These are phyloP conservation scores for Annulohypoxylon bovei DNA, from an alignment of 495 filamentous ascomycete genomes.

Conservation along the genomic window DNA sequence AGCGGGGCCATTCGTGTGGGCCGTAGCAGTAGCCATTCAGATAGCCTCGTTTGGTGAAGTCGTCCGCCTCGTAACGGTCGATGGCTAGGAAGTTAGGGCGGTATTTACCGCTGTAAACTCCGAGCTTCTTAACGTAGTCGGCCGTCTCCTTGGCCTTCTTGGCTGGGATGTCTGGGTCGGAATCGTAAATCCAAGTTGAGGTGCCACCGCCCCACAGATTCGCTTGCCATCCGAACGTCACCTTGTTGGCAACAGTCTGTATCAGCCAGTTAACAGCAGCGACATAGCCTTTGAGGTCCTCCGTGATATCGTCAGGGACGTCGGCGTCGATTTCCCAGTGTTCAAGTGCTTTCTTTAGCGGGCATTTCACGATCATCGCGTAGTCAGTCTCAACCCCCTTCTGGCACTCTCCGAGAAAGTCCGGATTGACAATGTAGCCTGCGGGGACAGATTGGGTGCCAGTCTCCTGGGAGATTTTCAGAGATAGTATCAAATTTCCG, in stretches of 20 bases:
- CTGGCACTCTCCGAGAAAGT: constrained; percentile 20
- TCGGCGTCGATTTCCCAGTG: background rate
- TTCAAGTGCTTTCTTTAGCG: background rate
- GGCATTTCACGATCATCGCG: background rate
- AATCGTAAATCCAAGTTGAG: constrained; percentile 13
- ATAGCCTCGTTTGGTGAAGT: constrained; percentile 43
- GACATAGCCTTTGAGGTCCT: constrained; percentile 7
- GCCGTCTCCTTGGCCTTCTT: constrained; percentile 8
- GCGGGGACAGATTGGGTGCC: background rate
- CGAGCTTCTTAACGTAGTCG: constrained; percentile 16
- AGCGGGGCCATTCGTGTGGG: constrained; percentile 18
- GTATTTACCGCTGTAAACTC: constrained; percentile 9
- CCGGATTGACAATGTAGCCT: constrained; percentile 12
- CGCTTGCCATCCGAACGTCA: constrained; percentile 14
- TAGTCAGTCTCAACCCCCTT: background rate
- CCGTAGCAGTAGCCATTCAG: constrained; percentile 36
- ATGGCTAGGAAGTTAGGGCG: constrained; percentile 22
- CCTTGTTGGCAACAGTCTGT: background rate
- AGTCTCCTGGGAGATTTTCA: background rate
- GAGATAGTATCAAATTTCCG: constrained; percentile 12
- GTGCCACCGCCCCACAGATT: constrained; percentile 23
- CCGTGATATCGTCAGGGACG: background rate
- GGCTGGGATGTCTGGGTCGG: background rate
- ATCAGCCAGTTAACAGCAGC: constrained; percentile 7
- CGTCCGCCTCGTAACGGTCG: constrained; percentile 27